Percentiles rank a stretch among this genome's conserved stretches.
Evolutionary conservation across 176 grass and related monocot species (phyloP).

Genomic region (Thinopyrum elongatum): DNA sequence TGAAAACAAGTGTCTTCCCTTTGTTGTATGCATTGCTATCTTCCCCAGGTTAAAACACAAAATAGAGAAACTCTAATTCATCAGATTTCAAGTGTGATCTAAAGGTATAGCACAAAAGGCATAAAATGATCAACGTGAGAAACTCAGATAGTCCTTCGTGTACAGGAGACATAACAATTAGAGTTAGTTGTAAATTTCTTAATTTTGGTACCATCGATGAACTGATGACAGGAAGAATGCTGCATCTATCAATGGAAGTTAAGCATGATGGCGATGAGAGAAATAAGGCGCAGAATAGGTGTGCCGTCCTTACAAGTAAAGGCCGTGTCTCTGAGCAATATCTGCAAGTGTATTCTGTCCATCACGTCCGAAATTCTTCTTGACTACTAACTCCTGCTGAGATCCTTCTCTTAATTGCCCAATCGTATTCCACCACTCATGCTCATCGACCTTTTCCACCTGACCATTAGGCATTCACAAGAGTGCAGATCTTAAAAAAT

Average conservation of each 20-base stretch:
- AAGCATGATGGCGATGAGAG: not conserved
- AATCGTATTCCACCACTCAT: slow-evolving; percentile 83
- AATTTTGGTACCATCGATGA: slow-evolving; percentile 11
- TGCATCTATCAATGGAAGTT: slow-evolving; percentile 20
- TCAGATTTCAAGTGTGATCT: slow-evolving; percentile 25
- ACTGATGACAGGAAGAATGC: slow-evolving; percentile 4
- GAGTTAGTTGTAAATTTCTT: not conserved
- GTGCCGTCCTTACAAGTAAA: slow-evolving; percentile 79
- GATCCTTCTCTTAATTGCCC: slow-evolving; percentile 75
- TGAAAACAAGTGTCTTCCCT: slow-evolving; percentile 92
- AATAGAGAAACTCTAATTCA: slow-evolving; percentile 28
- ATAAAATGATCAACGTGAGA: not conserved
- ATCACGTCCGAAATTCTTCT: slow-evolving; percentile 85
- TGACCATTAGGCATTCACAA: slow-evolving; percentile 16
- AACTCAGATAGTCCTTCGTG: not conserved
- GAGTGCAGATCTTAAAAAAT: not conserved
- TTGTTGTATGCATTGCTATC: slow-evolving; percentile 88
- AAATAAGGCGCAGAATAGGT: slow-evolving; percentile 12
- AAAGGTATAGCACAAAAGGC: not conserved
- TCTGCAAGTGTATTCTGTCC: slow-evolving; percentile 74
- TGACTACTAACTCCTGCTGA: slow-evolving; percentile 83
- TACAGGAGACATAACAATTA: not conserved
- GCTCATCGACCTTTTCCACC: slow-evolving; percentile 91
- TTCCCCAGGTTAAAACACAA: slow-evolving; percentile 52
- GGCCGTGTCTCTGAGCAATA: slow-evolving; percentile 76